Base-by-base conservation (phyloP, 352 stramenopile genomes). In the Globisporangium apiculatum region DNA sequence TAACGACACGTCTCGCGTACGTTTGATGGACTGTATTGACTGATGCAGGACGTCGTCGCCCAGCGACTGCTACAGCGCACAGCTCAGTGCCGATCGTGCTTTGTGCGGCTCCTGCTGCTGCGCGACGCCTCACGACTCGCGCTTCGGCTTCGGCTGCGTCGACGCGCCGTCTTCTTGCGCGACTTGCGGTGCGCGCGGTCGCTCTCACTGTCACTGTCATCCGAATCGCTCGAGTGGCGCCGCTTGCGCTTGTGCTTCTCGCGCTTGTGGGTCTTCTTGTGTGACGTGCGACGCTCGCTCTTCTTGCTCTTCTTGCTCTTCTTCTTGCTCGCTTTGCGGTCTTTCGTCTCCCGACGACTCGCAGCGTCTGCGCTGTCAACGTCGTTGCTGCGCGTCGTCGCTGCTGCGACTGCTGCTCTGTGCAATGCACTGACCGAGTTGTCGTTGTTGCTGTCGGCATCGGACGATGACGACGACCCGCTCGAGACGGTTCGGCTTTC, bases 161-260 rank as follows among this genome's bases (percentile, higher is more conserved):
- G 24, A 12, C n/a, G 8, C 9, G 51, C 31, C 51, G 51, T 62
- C 61, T 67, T 51, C 51, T 75, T 35, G 17, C 51, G 17, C 51
- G 67, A 70, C 51, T 67, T 68, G 18, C 61, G 42, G 46, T 71
- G 66, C 53, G 72, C 74, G 18, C 17, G 61, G 31, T 63, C 58
- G 1, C 65, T 56, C 4, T 62, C 43, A 3, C 40, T 40, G 18
- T 40, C 40, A 31, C 64, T 66, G 0, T 64, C 55, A 24, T 67
- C 65, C 5, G 62, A 31, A 43, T 48, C 7, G 15, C 53, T 47
- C 11, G 66, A 75, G 9, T 63, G 68, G 15, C 60, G 70, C 15
- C 73, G 66, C 17, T 66, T 73, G 52, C 69, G 63, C n/a, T 76
- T 77, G 31, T 71, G 72, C 24, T 72, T 62, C 31, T 68, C 73